Evolutionary conservation across 495 filamentous ascomycete species (phyloP).

Genomic region (Emericellopsis terricola): DNA sequence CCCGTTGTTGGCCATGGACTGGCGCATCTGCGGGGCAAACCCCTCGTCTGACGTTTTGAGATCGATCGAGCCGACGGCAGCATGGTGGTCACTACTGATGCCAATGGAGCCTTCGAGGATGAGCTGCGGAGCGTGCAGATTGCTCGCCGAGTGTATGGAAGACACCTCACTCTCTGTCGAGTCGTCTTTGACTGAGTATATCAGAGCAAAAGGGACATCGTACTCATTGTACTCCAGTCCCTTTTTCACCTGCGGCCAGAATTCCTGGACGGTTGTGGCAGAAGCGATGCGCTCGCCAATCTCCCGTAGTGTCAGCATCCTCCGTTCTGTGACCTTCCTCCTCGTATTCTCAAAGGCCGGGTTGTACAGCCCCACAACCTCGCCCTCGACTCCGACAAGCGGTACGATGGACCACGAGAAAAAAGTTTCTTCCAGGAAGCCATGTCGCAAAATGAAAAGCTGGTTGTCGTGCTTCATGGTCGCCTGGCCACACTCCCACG

Average conservation of each 20-base stretch:
- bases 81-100: slow-evolving; percentile 38
- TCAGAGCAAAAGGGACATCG: slow-evolving; percentile 44
- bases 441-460: slow-evolving; percentile 41
- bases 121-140: slow-evolving; percentile 32
- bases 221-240: slow-evolving; percentile 42
- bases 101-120: slow-evolving; percentile 44
- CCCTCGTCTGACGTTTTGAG: slow-evolving; percentile 41
- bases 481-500: slow-evolving; percentile 39
- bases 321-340: slow-evolving; percentile 42
- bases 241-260: slow-evolving; percentile 38
- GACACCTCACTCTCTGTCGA: slow-evolving; percentile 35
- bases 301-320: slow-evolving; percentile 49
- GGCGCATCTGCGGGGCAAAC: slow-evolving; percentile 45
- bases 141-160: slow-evolving; percentile 41
- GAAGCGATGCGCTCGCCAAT: slow-evolving; percentile 49
- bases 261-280: slow-evolving; percentile 44
- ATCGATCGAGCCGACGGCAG: slow-evolving; percentile 35
- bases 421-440: slow-evolving; percentile 48
- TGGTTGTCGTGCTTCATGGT: slow-evolving; percentile 62
- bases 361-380: slow-evolving; percentile 47
- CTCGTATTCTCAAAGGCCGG: slow-evolving; percentile 52
- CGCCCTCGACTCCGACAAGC: slow-evolving; percentile 41
- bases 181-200: slow-evolving; percentile 44
- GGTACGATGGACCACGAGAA: slow-evolving; percentile 54
- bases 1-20: slow-evolving; percentile 39